Evolutionary conservation across 306 rosid genomes (phyloP).

Genomic region (Albizia julibrissin): DNA sequence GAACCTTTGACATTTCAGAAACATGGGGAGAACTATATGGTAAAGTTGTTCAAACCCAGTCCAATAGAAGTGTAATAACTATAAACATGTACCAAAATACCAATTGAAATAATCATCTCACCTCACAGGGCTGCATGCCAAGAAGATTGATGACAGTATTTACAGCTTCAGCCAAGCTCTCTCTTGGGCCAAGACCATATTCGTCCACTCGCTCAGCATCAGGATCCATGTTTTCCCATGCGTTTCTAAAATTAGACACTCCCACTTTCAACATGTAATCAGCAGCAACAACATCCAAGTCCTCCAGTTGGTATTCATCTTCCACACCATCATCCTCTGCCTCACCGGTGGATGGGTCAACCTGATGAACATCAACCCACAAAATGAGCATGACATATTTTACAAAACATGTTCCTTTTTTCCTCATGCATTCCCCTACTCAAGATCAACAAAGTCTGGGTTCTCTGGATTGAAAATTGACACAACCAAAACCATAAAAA

Average conservation of each 20-base stretch:
- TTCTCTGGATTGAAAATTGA: background rate
- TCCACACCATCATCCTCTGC: constrained; percentile 96
- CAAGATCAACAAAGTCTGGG: background rate
- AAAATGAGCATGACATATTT: constrained; percentile 13
- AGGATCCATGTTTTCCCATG: constrained; percentile 86
- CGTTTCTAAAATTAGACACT: constrained; percentile 87
- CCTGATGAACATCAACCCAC: constrained; percentile 50
- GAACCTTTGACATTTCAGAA: background rate
- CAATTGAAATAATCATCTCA: constrained; percentile 37
- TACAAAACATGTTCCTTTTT: background rate
- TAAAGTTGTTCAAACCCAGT: constrained; percentile 14
- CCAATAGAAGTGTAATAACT: constrained; percentile 2
- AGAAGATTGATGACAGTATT: constrained; percentile 80
- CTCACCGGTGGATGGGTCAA: constrained; percentile 88
- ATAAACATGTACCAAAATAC: constrained; percentile 13
- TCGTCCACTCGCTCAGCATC: constrained; percentile 86
- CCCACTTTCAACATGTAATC: constrained; percentile 91
- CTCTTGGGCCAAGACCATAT: constrained; percentile 95
- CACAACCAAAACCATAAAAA: background rate
- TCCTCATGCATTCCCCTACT: constrained; percentile 3
- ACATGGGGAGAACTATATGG: background rate
- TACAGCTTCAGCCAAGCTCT: constrained; percentile 86
- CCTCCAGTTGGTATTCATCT: constrained; percentile 98
- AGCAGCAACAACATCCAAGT: constrained; percentile 92
- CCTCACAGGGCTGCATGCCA: constrained; percentile 99